Conservation (phyloP, 2,329 filamentous ascomycete genomes). For the Claviceps sp. region DNA sequence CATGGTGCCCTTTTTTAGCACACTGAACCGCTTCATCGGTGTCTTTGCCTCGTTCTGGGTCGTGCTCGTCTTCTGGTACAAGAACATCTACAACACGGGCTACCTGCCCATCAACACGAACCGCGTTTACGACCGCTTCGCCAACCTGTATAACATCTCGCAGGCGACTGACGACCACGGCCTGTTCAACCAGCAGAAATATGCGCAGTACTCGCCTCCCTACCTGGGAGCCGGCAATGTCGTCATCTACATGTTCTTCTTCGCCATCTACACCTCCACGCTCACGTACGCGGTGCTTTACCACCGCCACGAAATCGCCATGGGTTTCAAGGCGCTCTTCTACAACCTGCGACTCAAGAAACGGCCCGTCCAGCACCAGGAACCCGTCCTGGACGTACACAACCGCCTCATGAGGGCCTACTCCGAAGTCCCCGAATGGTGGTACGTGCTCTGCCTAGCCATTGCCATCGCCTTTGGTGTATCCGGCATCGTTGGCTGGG, state of each 20-base stretch:
- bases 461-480: conserved; percentile 32
- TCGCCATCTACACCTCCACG: conserved; percentile 38
- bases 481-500: conserved; percentile 32
- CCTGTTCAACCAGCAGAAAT: conserved; percentile 31
- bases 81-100: conserved; percentile 41
- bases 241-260: conserved; percentile 42
- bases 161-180: conserved; percentile 27
- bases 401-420: conserved; percentile 35
- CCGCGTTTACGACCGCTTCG: conserved; percentile 36
- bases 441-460: conserved; percentile 32
- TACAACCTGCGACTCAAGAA: conserved; percentile 31
- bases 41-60: conserved; percentile 41
- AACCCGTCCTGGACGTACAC: conserved; percentile 31
- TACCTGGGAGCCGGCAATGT: conserved; percentile 37
- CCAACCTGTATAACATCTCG: conserved; percentile 32
- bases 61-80: conserved; percentile 44
- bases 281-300: conserved; percentile 38
- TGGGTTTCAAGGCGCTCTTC: conserved; percentile 34
- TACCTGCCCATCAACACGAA: conserved; percentile 42
- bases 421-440: conserved; percentile 39
- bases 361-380: conserved; percentile 13
- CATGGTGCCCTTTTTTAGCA: conserved; percentile 42
- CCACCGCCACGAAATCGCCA: conserved; percentile 36
- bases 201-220: conserved; percentile 36
- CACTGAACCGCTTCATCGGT: conserved; percentile 48